Base-by-base conservation (phyloP, 2,329 filamentous ascomycete genomes). In the Cadophora gregata region DNA sequence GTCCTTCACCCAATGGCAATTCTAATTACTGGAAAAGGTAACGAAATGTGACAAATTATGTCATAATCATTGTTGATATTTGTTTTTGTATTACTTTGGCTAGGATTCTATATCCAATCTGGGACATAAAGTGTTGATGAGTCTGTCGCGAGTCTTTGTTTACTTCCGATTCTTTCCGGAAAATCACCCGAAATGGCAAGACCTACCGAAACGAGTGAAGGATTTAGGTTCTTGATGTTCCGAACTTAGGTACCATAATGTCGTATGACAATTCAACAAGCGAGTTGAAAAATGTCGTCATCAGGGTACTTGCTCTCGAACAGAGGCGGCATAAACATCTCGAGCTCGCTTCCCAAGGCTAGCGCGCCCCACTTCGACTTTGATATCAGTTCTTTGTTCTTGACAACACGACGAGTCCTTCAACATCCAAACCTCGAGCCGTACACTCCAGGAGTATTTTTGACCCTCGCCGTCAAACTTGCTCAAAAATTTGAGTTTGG, bases 81-180 rank as follows among this genome's bases (percentile, higher is more conserved):
- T 33, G 10, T 33, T 33, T 33, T 5, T 6, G 10, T 33, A 6
- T 5, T 33, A 5, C 31, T 33, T 33, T 33, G 31, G 10, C 31
- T 33, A 5, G 10, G 31, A 33, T 33, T 5, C 10, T 33, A 10
- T 33, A n/a, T 33, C 31, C 10, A 33, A 5, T 33, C 31, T 6
- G 5, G 31, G 10, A 33, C 31, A 33, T 33, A 33, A 5, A 33
- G 31, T 3, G 36, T 14, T 38, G 36, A 16, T 12, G 8, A 38
- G 16, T 38, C 36, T 12, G 3, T 16, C 12, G 16, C 16, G 21
- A 7, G 10, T 7, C 29, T 51, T 53, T 53, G 50, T 53, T 53
- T 53, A 53, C 50, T 31, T 53, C 50, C 50, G 50, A 53, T n/a
- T 53, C 50, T 27, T 8, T 5, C 50, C 27, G 50, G n/a, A 3